phyloP scores from a whole-genome alignment of 768 basidiomycete species.

The Agaricus blazei region DNA sequence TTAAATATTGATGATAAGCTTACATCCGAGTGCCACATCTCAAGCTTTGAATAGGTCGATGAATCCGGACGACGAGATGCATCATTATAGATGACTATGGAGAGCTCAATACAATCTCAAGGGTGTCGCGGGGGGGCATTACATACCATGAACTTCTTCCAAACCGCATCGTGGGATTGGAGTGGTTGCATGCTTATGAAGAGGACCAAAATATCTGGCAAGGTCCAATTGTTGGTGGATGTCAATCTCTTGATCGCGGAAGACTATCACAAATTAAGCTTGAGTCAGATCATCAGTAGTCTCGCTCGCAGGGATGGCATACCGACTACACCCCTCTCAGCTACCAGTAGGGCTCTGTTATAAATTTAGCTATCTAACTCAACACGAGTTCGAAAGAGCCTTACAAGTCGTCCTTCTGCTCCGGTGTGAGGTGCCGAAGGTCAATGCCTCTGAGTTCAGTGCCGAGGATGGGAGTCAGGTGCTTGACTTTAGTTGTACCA shows the following conservation, averaged over 20 bases:
- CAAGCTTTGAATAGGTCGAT: constrained; percentile 63
- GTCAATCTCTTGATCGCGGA: constrained; percentile 68
- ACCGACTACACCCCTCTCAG: constrained; percentile 77
- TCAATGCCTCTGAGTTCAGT: constrained; percentile 74
- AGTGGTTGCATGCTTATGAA: constrained; percentile 82
- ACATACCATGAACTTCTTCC: constrained; percentile 66
- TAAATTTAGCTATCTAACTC: background rate
- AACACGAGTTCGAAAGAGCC: constrained; percentile 14
- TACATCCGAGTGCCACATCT: constrained; percentile 82
- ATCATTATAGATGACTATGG: constrained; percentile 67
- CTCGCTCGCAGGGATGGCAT: constrained; percentile 19
- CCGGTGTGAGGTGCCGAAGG: constrained; percentile 56
- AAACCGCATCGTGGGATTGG: constrained; percentile 70
- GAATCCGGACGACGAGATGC: constrained; percentile 56
- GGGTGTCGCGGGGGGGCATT: background rate
- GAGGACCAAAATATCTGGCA: constrained; percentile 64
- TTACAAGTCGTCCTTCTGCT: constrained; percentile 79
- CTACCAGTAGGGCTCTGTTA: constrained; percentile 61
- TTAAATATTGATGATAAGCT: constrained; percentile 2
- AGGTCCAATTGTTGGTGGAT: constrained; percentile 70
- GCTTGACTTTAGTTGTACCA: constrained; percentile 61
- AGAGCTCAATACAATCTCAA: background rate
- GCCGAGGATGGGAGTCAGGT: constrained; percentile 69
- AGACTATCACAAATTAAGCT: constrained; percentile 38
- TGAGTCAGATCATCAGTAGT: background rate